Evolutionary conservation across 192 early-diverging fungal genomes (phyloP), one percentile per base, ranked within the genome.

Genomic region (Backusella luteola): DNA sequence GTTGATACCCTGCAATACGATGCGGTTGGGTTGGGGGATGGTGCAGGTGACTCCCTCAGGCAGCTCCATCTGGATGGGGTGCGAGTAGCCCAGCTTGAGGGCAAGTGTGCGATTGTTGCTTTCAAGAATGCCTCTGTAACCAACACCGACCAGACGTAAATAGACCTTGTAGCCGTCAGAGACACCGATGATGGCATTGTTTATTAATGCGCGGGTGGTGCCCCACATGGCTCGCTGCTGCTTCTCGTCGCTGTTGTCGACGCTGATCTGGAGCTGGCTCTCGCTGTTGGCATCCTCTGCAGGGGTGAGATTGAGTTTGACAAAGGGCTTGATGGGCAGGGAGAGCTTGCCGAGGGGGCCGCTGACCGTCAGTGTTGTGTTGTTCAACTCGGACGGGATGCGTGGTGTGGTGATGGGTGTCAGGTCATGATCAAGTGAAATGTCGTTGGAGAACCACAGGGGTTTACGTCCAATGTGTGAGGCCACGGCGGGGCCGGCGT

Each of bases 221-320:
- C 98, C 98, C 98, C 98, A 99, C 95, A 99, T 97, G 70, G 90
- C 84, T 72, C 89, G 79, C 82, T 99, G 96, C 59, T 90, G 86
- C 77, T 92, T 91, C 72, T 89, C 79, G n/a, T 76, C 72, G 14
- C 86, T 80, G 75, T 96, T 87, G 12, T 79, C 67, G 3, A 98
- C 86, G 1, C 42, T 67, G 7, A 95, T 79, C 69, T 81, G 79
- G 38, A 89, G 73, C 41, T 85, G 88, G 66, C 76, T 68, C 73
- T 89, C 87, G 14, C 42, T 66, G 53, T 81, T 52, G 71, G 73
- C 38, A 26, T 69, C 69, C 35, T 74, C 49, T 53, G 52, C 42
- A 52, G 34, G 74, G 66, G 46, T 67, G 59, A 75, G 44, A 12
- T 74, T 73, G 19, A 95, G 52, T 26, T 83, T 72, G 35, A 98